Evolutionary conservation across 306 rosid genomes (phyloP).

Genomic region (Alnus rubra): DNA sequence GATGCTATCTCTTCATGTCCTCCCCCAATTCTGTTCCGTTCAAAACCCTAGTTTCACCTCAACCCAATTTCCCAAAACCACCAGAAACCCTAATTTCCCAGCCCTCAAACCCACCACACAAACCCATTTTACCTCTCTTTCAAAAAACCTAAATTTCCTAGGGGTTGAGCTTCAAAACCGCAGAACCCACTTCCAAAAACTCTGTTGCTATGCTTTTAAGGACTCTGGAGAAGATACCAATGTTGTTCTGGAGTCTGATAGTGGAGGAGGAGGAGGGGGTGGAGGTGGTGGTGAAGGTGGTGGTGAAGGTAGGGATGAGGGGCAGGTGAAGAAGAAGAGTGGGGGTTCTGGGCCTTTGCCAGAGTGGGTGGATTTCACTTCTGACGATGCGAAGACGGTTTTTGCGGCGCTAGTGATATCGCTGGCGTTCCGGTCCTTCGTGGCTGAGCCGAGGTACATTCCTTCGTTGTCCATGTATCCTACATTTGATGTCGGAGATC

Average conservation of each 20-base stretch:
- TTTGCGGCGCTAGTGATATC: slow-evolving; percentile 74
- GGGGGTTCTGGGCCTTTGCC: slow-evolving; percentile 48
- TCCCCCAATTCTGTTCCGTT: slow-evolving; percentile 45
- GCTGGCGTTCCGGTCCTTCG: slow-evolving; percentile 62
- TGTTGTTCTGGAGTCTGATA: slow-evolving; percentile 37
- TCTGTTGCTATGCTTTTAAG: slow-evolving; percentile 46
- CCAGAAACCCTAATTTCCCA: slow-evolving; percentile 19
- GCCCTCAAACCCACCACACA: slow-evolving; percentile 19
- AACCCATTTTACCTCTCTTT: slow-evolving; percentile 14
- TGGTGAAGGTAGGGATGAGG: slow-evolving; percentile 42
- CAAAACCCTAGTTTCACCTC: slow-evolving; percentile 37
- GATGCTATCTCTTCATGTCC: slow-evolving; percentile 60
- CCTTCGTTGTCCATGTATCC: slow-evolving; percentile 99
- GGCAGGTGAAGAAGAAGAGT: slow-evolving; percentile 48
- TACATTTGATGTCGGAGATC: slow-evolving; percentile 97
- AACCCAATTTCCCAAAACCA: slow-evolving; percentile 40
- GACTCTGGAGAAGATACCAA: slow-evolving; percentile 51
- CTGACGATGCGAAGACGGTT: slow-evolving; percentile 84
- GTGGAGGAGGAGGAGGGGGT: slow-evolving; percentile 48
- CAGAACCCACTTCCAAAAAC: slow-evolving; percentile 32
- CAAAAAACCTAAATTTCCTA: slow-evolving; percentile 16
- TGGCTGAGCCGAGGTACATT: slow-evolving; percentile 98
- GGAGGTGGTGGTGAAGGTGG: slow-evolving; percentile 39
- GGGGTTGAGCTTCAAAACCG: slow-evolving; percentile 17
- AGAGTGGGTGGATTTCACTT: slow-evolving; percentile 71